Evolutionary conservation across 2,329 filamentous ascomycete species (phyloP).

Genomic region (Penicillium freii): DNA sequence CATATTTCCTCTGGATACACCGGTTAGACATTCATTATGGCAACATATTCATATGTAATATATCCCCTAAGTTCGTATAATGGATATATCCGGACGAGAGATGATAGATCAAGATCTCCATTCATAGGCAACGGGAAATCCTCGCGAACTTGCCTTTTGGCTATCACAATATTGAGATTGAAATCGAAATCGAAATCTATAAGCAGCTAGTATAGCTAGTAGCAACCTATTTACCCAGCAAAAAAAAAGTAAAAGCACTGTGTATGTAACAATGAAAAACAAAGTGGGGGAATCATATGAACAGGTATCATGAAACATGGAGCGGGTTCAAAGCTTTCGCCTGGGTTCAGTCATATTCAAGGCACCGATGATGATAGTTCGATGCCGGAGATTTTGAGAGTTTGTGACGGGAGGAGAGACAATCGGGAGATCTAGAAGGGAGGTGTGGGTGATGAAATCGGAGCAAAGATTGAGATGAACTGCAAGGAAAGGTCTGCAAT

Average conservation of each 20-base stretch:
- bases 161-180: background rate
- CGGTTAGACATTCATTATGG: background rate
- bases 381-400: background rate
- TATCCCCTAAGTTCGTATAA: background rate
- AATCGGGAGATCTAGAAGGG: background rate
- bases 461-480: background rate
- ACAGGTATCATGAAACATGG: slow-evolving; percentile 12
- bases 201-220: background rate
- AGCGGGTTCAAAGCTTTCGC: background rate
- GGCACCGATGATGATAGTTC: background rate
- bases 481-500: background rate
- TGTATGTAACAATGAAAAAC: slow-evolving; percentile 2
- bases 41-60: no score
- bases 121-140: background rate
- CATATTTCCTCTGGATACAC: background rate
- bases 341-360: background rate
- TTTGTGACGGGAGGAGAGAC: background rate
- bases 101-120: background rate
- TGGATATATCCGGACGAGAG: background rate
- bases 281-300: slow-evolving; percentile 13
- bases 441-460: background rate
- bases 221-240: background rate
- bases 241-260: background rate
- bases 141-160: background rate
- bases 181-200: slow-evolving; percentile 9